Evolutionary conservation across 176 grass and related monocot genomes (phyloP).

Genomic region (Bromus sterilis): DNA sequence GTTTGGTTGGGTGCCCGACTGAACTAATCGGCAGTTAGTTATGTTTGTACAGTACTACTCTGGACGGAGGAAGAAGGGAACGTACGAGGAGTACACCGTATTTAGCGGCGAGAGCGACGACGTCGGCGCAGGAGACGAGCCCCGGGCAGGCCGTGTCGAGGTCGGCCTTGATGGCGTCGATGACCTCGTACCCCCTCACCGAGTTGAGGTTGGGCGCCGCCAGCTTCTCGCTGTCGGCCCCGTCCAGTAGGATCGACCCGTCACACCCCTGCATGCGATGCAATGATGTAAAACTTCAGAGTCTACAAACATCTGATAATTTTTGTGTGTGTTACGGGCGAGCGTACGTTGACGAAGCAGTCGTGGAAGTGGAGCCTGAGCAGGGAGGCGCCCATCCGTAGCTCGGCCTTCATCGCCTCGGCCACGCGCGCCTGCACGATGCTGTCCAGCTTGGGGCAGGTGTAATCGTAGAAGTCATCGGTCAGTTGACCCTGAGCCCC

Average conservation of each 20-base stretch:
- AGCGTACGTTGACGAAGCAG: constrained; percentile 74
- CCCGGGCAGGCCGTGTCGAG: constrained; percentile 51
- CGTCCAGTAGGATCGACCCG: constrained; percentile 73
- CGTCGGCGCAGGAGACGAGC: constrained; percentile 67
- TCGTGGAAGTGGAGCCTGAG: constrained; percentile 93
- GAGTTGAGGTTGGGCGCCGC: constrained; percentile 59
- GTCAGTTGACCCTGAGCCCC: constrained; percentile 40
- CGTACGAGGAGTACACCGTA: constrained; percentile 54
- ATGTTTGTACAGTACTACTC: too few relatives aligned
- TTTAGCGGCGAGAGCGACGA: constrained; percentile 51
- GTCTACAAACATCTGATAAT: background rate
- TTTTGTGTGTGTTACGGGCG: too few relatives aligned
- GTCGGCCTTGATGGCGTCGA: constrained; percentile 73
- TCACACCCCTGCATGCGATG: constrained; percentile 56
- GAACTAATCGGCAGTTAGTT: background rate
- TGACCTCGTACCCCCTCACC: constrained; percentile 56
- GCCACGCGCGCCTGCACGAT: constrained; percentile 40
- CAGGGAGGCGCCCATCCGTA: constrained; percentile 61
- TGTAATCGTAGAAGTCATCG: constrained; percentile 38
- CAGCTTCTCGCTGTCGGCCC: constrained; percentile 58
- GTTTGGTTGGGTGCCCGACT: background rate
- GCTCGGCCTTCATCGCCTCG: constrained; percentile 40
- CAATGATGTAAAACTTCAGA: background rate
- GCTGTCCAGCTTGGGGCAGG: constrained; percentile 43
- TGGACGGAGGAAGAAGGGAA: background rate